A percentile compares a stretch with the other conserved stretches of the same genome.
Evolutionary conservation across 2,329 filamentous ascomycete genomes (phyloP).

Genomic region (Talaromyces sp.): DNA sequence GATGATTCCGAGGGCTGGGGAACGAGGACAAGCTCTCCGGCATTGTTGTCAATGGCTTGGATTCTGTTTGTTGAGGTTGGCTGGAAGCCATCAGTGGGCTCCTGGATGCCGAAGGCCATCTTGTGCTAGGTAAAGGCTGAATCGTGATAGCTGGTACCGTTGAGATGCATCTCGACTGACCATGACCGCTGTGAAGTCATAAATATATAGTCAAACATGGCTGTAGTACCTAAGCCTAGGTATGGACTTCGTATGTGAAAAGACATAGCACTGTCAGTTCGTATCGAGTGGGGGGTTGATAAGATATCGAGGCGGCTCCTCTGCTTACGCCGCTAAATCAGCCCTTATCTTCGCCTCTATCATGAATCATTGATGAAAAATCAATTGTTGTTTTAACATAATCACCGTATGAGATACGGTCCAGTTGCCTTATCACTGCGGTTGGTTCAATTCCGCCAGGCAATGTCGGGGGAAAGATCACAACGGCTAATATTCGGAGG

Average conservation of each 20-base stretch:
- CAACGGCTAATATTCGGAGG: too few relatives aligned
- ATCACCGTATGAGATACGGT: too few relatives aligned
- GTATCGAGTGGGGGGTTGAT: background rate
- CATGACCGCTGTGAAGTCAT: background rate
- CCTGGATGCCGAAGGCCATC: background rate
- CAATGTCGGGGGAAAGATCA: too few relatives aligned
- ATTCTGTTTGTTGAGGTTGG: background rate
- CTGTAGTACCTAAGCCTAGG: background rate
- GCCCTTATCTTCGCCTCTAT: background rate
- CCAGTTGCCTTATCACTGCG: background rate
- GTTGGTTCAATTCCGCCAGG: background rate
- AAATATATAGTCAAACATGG: background rate
- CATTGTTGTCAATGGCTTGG: background rate
- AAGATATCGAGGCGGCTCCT: slow-evolving; percentile 2
- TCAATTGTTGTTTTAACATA: background rate
- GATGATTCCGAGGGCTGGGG: background rate
- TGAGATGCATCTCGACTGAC: background rate
- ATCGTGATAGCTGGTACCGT: background rate
- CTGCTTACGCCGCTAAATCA: background rate
- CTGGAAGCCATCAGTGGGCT: background rate
- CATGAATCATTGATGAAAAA: background rate
- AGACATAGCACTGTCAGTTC: background rate
- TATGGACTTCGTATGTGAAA: background rate
- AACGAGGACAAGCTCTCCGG: background rate
- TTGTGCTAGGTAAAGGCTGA: background rate